phyloP scores from a whole-genome alignment of 495 filamentous ascomycete genomes.

The Apiosordaria backusii region DNA sequence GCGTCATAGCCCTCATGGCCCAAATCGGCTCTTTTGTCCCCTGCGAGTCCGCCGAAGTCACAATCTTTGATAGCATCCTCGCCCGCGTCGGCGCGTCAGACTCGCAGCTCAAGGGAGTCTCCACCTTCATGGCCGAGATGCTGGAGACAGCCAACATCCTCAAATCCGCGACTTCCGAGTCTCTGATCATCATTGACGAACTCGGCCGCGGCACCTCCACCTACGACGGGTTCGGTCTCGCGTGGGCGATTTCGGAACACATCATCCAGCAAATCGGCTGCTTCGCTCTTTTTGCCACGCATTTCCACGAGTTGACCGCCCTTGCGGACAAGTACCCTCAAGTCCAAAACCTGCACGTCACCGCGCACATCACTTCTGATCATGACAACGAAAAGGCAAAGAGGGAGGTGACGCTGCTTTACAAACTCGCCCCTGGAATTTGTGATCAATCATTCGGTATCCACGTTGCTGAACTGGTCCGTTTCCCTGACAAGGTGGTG shows the following conservation, averaged over 20 bases:
- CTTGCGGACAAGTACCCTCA: conserved; percentile 78
- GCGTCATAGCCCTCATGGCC: conserved; percentile 96
- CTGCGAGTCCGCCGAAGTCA: conserved; percentile 82
- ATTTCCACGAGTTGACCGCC: conserved; percentile 97
- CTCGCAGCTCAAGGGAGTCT: conserved; percentile 95
- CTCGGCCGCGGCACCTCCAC: conserved; percentile 97
- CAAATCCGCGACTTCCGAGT: conserved; percentile 90
- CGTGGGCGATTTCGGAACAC: conserved; percentile 97
- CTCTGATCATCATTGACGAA: conserved; percentile 97
- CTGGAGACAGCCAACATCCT: conserved; percentile 97
- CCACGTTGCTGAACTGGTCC: conserved; percentile 94
- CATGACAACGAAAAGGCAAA: conserved; percentile 39
- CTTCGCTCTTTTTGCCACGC: conserved; percentile 92
- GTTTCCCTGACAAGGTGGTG: conserved; percentile 97
- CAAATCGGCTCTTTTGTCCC: conserved; percentile 97
- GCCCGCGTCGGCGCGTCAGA: conserved; percentile 94
- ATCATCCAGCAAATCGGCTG: conserved; percentile 93
- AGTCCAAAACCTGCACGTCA: conserved; percentile 91
- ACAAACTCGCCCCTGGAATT: conserved; percentile 91
- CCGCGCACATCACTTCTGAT: conserved; percentile 74
- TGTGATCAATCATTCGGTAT: conserved; percentile 98
- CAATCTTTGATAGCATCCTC: conserved; percentile 97
- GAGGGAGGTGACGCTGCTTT: conserved; percentile 89
- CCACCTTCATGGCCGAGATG: conserved; percentile 99
- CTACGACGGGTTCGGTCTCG: conserved; percentile 96